Evolutionary conservation across 371 early-diverging fungal species (phyloP).

Genomic region (Dichotomocladium elegans): DNA sequence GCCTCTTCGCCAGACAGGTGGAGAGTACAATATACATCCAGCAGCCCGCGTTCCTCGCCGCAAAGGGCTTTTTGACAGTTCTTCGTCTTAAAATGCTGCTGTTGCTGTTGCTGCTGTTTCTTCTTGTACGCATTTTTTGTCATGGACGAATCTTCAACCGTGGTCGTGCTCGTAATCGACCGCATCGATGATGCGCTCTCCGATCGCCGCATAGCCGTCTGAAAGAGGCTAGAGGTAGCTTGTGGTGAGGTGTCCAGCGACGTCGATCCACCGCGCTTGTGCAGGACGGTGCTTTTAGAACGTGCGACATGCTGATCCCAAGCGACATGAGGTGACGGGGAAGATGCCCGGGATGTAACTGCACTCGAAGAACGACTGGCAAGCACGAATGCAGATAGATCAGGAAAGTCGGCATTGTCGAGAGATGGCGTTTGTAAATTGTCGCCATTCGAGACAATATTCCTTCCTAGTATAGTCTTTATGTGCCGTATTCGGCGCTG

Average conservation of each 20-base stretch:
- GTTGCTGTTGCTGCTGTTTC: neutral
- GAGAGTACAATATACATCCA: slow-evolving; percentile 31
- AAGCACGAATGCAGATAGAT: neutral
- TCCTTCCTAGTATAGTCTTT: slow-evolving; percentile 33
- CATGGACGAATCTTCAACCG: slow-evolving; percentile 38
- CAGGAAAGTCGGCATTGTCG: slow-evolving; percentile 2
- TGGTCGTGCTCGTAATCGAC: slow-evolving; percentile 13
- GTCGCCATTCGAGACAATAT: slow-evolving; percentile 27
- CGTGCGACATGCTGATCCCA: neutral
- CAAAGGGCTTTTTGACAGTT: no score
- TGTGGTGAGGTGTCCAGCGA: neutral
- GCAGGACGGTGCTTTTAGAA: neutral
- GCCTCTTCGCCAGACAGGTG: slow-evolving; percentile 14
- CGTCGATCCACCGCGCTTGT: slow-evolving; percentile 10
- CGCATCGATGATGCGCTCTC: slow-evolving; percentile 29
- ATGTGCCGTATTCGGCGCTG: slow-evolving; percentile 46
- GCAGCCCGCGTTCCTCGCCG: slow-evolving; percentile 15
- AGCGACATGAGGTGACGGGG: slow-evolving; percentile 12
- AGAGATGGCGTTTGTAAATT: neutral
- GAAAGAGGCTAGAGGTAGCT: neutral
- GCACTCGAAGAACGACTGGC: slow-evolving; percentile 11
- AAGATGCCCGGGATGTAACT: slow-evolving; percentile 19
- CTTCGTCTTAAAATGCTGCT: neutral
- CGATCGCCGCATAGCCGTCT: slow-evolving; percentile 23
- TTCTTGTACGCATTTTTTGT: slow-evolving; percentile 36